Base-by-base conservation (phyloP, 306 rosid species). In the Inga leiocalycina region DNA sequence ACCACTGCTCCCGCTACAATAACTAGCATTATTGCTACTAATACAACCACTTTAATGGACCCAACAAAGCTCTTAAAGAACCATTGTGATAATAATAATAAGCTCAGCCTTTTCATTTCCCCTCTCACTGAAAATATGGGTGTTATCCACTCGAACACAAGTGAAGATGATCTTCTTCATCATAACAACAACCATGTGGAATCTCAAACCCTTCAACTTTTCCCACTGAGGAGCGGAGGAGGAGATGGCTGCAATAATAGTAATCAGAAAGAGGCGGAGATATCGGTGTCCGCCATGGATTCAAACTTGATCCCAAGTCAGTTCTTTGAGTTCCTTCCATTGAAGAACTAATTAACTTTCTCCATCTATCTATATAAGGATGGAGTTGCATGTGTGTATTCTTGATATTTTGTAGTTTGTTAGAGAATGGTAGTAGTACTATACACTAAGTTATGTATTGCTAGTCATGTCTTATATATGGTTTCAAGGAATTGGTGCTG, bases 141-240 rank as follows among this genome's bases (percentile, higher is more conserved):
- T 20, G 45, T 85, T 76, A 34, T 65, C 79, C 81, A 84, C 66
- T 74, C 88, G 20, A 82, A 64, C 81, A 77, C 27, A 20, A n/a
- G n/a, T 19, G 71, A 35, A 9, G 85, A 72, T 19, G 32, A 70
- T 10, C 71, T 57, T 5, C 76, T 78, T 73, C 54, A 16, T 49
- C 54, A 49, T 49, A 4, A 14, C 54, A 74, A 70, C 74, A 71
- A 70, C 71, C 34, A 67, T 74, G 87, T 87, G 76, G 89, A 91
- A 27, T 91, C 94, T 66, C 93, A 89, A 89, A 95, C 98, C 80
- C 98, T 95, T 61, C 89, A 91, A 82, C 97, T 95, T 65, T 95
- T 95, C 80, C 98, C 98, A 0, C 85, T 91, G 6, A 80, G 93
- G 82, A 91, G 92, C 15, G 87, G 67, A 10, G 57, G 56, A n/a